Evolutionary conservation across 495 filamentous ascomycete genomes (phyloP), one percentile per base, ranked within the genome.

Genomic region (Ramalina peruviana): DNA sequence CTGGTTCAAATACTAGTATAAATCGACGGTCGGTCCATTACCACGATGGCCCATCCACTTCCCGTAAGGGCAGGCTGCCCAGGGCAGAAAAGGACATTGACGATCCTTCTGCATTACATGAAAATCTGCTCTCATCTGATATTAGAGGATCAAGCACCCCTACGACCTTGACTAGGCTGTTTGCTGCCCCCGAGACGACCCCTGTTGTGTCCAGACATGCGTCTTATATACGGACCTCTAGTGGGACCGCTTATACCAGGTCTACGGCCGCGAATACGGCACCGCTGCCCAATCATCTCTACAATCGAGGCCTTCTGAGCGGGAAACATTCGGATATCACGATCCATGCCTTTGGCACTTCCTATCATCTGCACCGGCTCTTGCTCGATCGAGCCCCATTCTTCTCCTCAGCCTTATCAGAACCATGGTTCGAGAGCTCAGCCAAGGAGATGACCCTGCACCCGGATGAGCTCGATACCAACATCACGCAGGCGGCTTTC

Each of bases 351-450:
- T 80, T 80, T 52, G 70, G 67, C 3, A 67, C 65, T n/a, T 58
- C 57, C 40, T 80, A 80, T 56, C 60, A 62, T 36, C 62, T 80
- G 2, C 76, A 80, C 54, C 69, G 76, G 1, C 58, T 80, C 20
- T 65, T 80, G 30, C 69, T 80, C 16, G 76, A 80, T 57, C 72
- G 73, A 30, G 72, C 76, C 4, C 74, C 76, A 0, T 80, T 76
- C 64, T 79, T 79, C 58, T 66, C 71, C 1, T 71, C 70, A 10
- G 72, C 67, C 44, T 60, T 80, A 21, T 75, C 75, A 20, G 74
- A 68, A 40, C 76, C 76, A n/a, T 80, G 76, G 76, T 56, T 70
- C 25, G 76, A 80, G 53, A 71, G 71, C 42, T 65, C 65, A 16
- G 65, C 72, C 3, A 72, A 67, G 38, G 76, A 80, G 51, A 68